Evolutionary conservation across 495 filamentous ascomycete species (phyloP), one percentile per base, ranked within the genome.

Genomic region (Neurospora hispaniola): DNA sequence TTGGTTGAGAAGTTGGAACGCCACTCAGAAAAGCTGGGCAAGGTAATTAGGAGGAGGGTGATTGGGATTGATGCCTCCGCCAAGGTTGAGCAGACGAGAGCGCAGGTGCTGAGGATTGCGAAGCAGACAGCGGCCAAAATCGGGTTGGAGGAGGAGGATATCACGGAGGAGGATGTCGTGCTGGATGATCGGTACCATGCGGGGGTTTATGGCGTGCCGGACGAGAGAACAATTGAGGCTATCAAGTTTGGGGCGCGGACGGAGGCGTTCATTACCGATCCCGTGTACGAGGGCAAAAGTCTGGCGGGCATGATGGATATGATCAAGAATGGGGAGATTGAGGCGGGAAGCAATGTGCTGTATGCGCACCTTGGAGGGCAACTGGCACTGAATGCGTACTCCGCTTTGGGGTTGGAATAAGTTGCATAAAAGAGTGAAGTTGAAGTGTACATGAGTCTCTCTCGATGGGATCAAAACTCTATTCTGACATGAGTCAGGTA

Each of bases 211-310:
- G 89, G 90, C 0, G 81, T 88, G 72, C 86, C 88, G 2, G 87
- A 88, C 76, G 74, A 81, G 75, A 77, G 78, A 80, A 91, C 89
- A 5, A 84, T 85, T 72, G 87, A 87, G 70, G 89, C 89, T 5
- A 90, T 91, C 69, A 84, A 84, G 76, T 89, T 89, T 77, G 88
- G 85, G 3, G 89, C 89, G 6, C 41, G 74, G 74, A 90, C 86
- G 42, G 89, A 91, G 81, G 89, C 84, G 0, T 89, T 91, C 72
- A 89, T 92, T 69, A 90, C 89, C 10, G 89, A 91, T 76, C 89
- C 89, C 0, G 90, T 92, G 3, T 91, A 92, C 75, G 88, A 89
- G 78, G 89, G 90, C 0, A 91, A 91, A 83, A 89, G 86, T 72
- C 78, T 92, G 74, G 88, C 89, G 3, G 89, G 89, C 0, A 86